phyloP scores from a whole-genome alignment of 2,329 filamentous ascomycete genomes.

The Claviceps sp. region DNA sequence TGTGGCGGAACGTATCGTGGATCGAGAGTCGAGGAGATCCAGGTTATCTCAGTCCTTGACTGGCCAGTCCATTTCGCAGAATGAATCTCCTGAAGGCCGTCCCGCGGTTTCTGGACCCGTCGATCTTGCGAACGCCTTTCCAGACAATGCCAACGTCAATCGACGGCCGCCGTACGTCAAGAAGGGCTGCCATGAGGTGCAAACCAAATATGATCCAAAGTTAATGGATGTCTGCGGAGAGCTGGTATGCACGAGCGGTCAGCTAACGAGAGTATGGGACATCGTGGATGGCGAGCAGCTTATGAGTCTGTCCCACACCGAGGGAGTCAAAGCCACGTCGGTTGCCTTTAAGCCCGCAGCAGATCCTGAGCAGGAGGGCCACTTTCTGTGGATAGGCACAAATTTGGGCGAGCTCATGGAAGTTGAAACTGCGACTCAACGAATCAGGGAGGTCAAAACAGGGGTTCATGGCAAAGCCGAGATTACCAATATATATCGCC shows the following conservation, averaged over 20 bases:
- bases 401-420: constrained; percentile 81
- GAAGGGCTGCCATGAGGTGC: constrained; percentile 60
- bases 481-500: constrained; percentile 72
- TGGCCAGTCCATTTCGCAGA: neutral
- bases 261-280: constrained; percentile 81
- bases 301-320: constrained; percentile 70
- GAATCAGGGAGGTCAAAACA: constrained; percentile 52
- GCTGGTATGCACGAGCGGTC: constrained; percentile 74
- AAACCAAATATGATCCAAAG: constrained; percentile 75
- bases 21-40: constrained; percentile 9
- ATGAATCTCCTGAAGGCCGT: constrained; percentile 8
- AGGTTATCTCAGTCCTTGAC: constrained; percentile 7
- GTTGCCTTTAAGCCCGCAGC: constrained; percentile 74
- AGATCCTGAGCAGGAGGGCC: constrained; percentile 67
- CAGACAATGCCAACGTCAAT: constrained; percentile 74
- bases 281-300: constrained; percentile 67
- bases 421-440: constrained; percentile 65
- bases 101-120: constrained; percentile 27
- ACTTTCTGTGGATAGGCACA: constrained; percentile 77
- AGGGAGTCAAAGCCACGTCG: constrained; percentile 70
- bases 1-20: constrained; percentile 22
- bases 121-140: constrained; percentile 51
- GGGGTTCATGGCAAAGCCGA: constrained; percentile 67
- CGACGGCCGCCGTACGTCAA: constrained; percentile 66
- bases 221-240: constrained; percentile 81